Evolutionary conservation across 208 protist species (phyloP).

Genomic region (Entamoeba dispar): DNA sequence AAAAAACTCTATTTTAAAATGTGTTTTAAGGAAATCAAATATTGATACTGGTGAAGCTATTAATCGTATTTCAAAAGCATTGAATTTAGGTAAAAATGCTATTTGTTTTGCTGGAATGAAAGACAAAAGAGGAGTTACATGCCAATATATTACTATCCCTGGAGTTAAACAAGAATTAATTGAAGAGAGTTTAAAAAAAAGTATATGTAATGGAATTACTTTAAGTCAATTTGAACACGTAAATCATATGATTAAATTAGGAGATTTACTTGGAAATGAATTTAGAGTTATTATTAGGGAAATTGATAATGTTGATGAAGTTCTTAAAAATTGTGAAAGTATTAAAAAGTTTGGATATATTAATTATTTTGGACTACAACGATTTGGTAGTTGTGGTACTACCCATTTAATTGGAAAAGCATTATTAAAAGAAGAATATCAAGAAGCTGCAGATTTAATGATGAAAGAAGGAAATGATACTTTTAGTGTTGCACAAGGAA

Average conservation of each 20-base stretch:
- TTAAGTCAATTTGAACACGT: background rate
- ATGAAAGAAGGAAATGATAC: background rate
- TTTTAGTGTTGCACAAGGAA: background rate
- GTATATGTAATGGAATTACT: background rate
- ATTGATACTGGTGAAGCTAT: background rate
- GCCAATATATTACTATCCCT: background rate
- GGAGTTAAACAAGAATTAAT: background rate
- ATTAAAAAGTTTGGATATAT: background rate
- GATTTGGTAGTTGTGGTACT: background rate
- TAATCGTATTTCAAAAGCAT: background rate
- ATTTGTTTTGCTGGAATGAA: background rate
- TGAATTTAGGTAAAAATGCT: background rate
- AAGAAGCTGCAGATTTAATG: background rate
- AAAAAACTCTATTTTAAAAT: background rate
- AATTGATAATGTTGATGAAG: background rate
- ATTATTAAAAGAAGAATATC: background rate
- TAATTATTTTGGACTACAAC: slow-evolving; percentile 1
- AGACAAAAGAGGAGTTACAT: background rate
- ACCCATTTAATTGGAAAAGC: background rate
- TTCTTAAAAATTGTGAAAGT: background rate
- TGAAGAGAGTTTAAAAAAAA: background rate
- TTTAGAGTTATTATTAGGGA: background rate
- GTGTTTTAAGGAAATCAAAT: background rate
- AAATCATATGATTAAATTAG: background rate
- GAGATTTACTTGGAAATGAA: background rate